phyloP scores from a whole-genome alignment of 208 protist species.

The Crithidia sp. region DNA sequence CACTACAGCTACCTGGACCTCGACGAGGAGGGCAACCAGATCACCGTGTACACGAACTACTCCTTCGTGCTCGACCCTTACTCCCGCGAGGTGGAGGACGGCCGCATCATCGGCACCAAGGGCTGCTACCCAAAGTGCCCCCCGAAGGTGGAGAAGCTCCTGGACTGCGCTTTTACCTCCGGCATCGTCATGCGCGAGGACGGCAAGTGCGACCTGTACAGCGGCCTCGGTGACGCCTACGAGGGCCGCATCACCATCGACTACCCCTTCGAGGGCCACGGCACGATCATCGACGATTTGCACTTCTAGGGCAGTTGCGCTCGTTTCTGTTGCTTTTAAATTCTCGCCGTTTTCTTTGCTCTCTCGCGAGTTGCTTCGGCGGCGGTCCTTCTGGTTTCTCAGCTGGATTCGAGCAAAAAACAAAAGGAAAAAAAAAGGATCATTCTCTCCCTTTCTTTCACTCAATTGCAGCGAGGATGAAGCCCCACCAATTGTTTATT shows the following conservation, averaged over 20 bases:
- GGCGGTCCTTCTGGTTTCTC: no score
- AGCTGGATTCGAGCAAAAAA: no score
- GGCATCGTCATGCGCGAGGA: constrained; percentile 72
- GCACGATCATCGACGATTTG: constrained; percentile 51
- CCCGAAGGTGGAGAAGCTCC: constrained; percentile 51
- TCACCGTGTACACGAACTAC: constrained; percentile 68
- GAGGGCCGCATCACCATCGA: constrained; percentile 73
- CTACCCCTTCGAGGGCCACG: constrained; percentile 73
- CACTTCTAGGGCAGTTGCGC: constrained; percentile 21
- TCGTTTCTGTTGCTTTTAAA: not conserved
- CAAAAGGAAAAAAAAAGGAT: no score
- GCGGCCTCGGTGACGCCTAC: constrained; percentile 59
- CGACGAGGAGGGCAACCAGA: constrained; percentile 38
- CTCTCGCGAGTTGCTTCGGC: no score
- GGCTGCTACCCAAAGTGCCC: constrained; percentile 60
- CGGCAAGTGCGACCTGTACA: constrained; percentile 73
- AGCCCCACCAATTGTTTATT: no score
- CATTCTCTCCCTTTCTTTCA: no score
- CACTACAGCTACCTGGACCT: constrained; percentile 70
- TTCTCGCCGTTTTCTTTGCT: not conserved
- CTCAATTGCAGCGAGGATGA: no score
- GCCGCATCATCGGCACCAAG: constrained; percentile 51
- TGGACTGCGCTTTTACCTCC: constrained; percentile 65
- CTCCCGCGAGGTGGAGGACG: constrained; percentile 44
- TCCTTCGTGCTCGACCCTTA: constrained; percentile 67